Base-by-base conservation (phyloP, 208 protist genomes). In the Crithidia fasciculata region DNA sequence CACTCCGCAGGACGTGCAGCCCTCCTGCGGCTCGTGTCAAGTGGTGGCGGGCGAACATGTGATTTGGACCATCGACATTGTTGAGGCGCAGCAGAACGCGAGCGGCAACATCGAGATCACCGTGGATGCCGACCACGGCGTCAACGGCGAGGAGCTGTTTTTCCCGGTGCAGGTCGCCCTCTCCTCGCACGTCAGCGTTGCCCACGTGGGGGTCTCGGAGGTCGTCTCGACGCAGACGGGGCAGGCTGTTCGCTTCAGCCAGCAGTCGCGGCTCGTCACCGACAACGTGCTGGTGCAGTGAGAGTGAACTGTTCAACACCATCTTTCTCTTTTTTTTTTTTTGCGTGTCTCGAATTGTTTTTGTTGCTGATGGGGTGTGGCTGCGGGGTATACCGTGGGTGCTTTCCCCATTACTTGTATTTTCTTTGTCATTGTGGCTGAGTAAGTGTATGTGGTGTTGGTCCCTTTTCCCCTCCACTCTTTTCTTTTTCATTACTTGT, bases 121-220 rank as follows among this genome's bases (percentile, higher is more conserved):
- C 28, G 72, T 94, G 36, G 72, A 82, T 39, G n/a, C 28, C 7
- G 74, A 74, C 40, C 39, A 55, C 2, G 69, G 64, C 59, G 44
- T 72, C 36, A 70, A 73, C 16, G 62, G 67, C 8, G 84, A 81
- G 40, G 65, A 86, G 40, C 67, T 87, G 12, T 95, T 95, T 76
- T 96, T 96, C 74, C 92, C 92, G 0, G 85, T 94, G 36, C 69
- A 84, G 55, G 82, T 95, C 3, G 64, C 56, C 18, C 90, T 96
- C 60, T 58, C 67, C 13, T 81, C 90, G 0, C 13, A 44, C 10
- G 68, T 74, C 7, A 87, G 76, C 45, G 28, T 94, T 15, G 92
- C 76, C 2, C 58, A 75, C 18, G 92, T 96, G 8, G 47, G 28
- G 0, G 89, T 95, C 41, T 65, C 61, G 43, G 88, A 93, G 62